Percentiles rank a stretch among this genome's conserved stretches.
Conservation (phyloP, 208 protist genomes). For the Leishmania guyanensis region DNA sequence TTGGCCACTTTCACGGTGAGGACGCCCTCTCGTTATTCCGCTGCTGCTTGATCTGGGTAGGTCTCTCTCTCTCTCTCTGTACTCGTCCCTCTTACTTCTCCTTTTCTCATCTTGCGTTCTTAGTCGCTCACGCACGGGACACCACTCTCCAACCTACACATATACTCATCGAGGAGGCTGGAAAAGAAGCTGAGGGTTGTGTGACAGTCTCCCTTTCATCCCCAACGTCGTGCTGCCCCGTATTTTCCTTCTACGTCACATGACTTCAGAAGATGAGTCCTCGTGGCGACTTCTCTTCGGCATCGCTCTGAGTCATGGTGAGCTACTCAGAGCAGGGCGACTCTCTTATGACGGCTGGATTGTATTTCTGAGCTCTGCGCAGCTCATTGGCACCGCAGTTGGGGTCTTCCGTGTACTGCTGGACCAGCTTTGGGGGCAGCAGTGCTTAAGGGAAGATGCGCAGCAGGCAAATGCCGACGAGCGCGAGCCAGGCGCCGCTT, state of each 20-base stretch:
- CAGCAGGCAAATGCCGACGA: neutral
- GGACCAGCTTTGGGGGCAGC: constrained; percentile 67
- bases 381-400: constrained; percentile 57
- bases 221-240: neutral
- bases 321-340: constrained; percentile 34
- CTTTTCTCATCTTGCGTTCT: neutral
- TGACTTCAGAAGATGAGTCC: constrained; percentile 42
- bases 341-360: constrained; percentile 65
- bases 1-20: neutral
- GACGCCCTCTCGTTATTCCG: constrained; percentile 10
- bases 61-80: neutral
- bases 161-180: neutral
- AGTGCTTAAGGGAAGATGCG: constrained; percentile 1
- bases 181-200: neutral
- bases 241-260: neutral
- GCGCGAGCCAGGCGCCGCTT: too few relatives aligned
- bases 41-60: neutral
- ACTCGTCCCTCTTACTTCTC: neutral
- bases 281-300: constrained; percentile 85
- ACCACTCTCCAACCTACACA: neutral
- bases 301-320: constrained; percentile 84
- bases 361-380: constrained; percentile 58
- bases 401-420: constrained; percentile 77
- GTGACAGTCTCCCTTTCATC: neutral
- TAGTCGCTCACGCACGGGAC: neutral